Evolutionary conservation across 1,139 yeast genomes (phyloP), one percentile per base, ranked within the genome.

Genomic region (Oligophagozyma castellii): DNA sequence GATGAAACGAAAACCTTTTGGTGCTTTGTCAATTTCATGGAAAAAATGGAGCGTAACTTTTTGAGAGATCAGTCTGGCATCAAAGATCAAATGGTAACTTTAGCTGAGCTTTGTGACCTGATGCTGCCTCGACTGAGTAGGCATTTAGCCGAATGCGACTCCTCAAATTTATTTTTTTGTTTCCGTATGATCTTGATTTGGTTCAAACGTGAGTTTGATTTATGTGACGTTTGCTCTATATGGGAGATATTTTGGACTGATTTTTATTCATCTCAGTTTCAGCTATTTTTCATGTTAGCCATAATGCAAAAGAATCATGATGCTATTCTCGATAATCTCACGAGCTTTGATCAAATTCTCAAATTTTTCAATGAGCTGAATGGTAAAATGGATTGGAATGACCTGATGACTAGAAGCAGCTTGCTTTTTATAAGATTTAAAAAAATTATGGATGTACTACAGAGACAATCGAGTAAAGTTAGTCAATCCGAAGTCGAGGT

Each of bases 171-270:
- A 35, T 89, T 89, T 52, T 89, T 89, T 63, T 84, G 86, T 45
- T 89, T 92, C 61, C 62, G 98, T 35, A 86, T 89, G 96, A 59
- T 89, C 12, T 60, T 89, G 24, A 95, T 89, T 3, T 84, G 95
- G 95, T 92, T 70, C 52, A 89, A 92, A 51, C 70, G 99, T 30
- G 99, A 89, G 50, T 76, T 92, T 38, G 68, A 66, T 22, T 83
- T 92, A 70, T 70, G 71, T 31, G 84, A 81, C 35, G 81, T 83
- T 2, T 58, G 79, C 44, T 59, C 70, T 18, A 62, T 89, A 23
- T 89, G 96, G 98, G 96, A 92, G 48, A 73, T 79, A 1, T 60
- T 89, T 34, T 83, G 93, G 76, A 86, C 96, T 0, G 92, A 89
- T 55, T 76, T 59, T 48, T 73, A 79, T 45, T 69, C 86, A 1